Evolutionary conservation across 2,329 filamentous ascomycete species (phyloP).

Genomic region (Epichloe gansuensis): DNA sequence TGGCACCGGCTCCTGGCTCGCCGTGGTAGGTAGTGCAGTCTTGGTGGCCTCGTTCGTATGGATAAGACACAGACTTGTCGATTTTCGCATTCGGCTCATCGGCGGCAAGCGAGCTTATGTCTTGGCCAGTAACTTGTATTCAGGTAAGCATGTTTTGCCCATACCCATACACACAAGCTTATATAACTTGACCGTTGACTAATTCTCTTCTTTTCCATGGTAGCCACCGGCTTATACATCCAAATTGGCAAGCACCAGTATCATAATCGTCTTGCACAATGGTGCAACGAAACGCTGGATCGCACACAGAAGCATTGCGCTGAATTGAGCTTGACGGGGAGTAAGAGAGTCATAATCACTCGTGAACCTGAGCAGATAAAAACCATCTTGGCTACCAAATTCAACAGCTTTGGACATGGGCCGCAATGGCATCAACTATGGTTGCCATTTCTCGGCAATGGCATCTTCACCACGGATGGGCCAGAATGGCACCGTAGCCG

Average conservation of each 20-base stretch:
- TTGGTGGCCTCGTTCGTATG: constrained; percentile 11
- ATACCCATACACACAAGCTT: too few species aligned
- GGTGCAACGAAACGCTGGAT: constrained; percentile 9
- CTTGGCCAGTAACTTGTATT: constrained; percentile 22
- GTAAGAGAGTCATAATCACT: constrained; percentile 29
- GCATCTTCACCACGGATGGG: constrained; percentile 44
- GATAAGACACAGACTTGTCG: constrained; percentile 13
- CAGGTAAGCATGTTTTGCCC: constrained; percentile 13
- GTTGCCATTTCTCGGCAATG: constrained; percentile 38
- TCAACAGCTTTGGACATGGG: constrained; percentile 40
- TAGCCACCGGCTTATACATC: constrained; percentile 10
- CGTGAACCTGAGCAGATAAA: constrained; percentile 46
- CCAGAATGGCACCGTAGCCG: constrained; percentile 41
- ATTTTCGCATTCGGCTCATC: constrained; percentile 17
- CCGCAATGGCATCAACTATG: constrained; percentile 28
- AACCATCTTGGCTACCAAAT: constrained; percentile 41
- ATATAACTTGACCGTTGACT: too few species aligned
- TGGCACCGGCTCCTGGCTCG: background rate
- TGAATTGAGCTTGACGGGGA: constrained; percentile 12
- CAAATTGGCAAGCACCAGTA: constrained; percentile 11
- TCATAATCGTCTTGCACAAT: constrained; percentile 9
- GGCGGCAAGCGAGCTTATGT: constrained; percentile 22
- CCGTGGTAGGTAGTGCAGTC: constrained; percentile 1
- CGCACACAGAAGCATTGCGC: constrained; percentile 7
- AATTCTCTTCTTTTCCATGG: background rate